Base-by-base conservation (phyloP, 257 asterid species). In the Solanum arcanum region DNA sequence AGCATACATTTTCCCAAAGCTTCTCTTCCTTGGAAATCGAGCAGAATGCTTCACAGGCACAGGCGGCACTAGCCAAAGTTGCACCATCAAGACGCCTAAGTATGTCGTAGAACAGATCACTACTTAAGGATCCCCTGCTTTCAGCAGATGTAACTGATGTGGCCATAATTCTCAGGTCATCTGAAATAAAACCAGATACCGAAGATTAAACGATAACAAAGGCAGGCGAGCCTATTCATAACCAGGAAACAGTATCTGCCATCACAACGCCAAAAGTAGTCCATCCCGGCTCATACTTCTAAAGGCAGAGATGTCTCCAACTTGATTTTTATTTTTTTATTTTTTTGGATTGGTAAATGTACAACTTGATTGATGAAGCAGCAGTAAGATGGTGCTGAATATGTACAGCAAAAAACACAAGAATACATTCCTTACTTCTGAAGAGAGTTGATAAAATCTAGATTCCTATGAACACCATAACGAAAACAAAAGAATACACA, bases 71-170 rank as follows among this genome's bases (percentile, higher is more conserved):
- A 69, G 99, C 99, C 88, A 96, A 91, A 70, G 97, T 94, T 29
- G 97, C 95, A 73, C 99, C 99, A 85, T 96, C 99, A 25, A 96
- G 98, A 86, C 98, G 99, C 88, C 92, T 92, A 41, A 96, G 94
- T 85, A 96, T 96, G 88, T 96, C 98, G 9, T 96, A 96, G 91
- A 90, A 95, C 25, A 94, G 89, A 90, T 96, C 99, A 31, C 94
- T 95, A 92, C 92, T 92, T 86, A 96, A 86, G 5, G 96, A 89
- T 37, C 94, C n/a, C 93, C 91, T 90, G 87, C 87, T 91, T 90
- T 91, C 95, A 62, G 85, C 91, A 15, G 93, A 86, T n/a, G 89
- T 87, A 72, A 91, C 86, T 35, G 95, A 92, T 94, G 92, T 91
- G 46, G 66, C 87, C 80, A 47, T 20, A 83, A 74, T 86, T 86